Percentiles rank a stretch among this genome's conserved stretches.
Conservation (phyloP, 2,329 filamentous ascomycete species). For the Talaromyces sp. region DNA sequence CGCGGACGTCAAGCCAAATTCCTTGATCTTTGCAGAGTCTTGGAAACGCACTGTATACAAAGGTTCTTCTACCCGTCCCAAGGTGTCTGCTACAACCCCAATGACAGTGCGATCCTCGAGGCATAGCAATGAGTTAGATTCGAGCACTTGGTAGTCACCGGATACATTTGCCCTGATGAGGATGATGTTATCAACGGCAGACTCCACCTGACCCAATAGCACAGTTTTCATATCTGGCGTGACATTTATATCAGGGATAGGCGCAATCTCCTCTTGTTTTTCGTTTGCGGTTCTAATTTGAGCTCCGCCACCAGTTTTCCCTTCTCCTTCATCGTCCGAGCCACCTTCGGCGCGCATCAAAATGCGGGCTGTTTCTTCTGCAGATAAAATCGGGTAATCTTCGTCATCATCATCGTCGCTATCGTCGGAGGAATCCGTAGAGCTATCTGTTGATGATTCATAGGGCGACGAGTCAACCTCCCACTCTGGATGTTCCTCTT, state of each 20-base stretch:
- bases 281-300: constrained; percentile 81
- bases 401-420: constrained; percentile 37
- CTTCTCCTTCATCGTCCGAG: constrained; percentile 69
- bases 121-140: constrained; percentile 78
- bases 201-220: constrained; percentile 67
- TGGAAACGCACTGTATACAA: constrained; percentile 77
- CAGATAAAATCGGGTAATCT: constrained; percentile 66
- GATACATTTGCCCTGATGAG: constrained; percentile 73
- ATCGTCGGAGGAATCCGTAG: constrained; percentile 59
- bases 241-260: constrained; percentile 73
- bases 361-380: constrained; percentile 76
- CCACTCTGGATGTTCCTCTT: constrained; percentile 67
- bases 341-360: constrained; percentile 77
- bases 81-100: constrained; percentile 75
- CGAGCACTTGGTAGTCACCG: constrained; percentile 78
- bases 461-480: constrained; percentile 73
- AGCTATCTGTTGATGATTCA: constrained; percentile 57
- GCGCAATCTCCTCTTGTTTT: constrained; percentile 53
- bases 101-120: constrained; percentile 68
- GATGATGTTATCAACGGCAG: constrained; percentile 70
- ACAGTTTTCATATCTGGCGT: constrained; percentile 71
- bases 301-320: constrained; percentile 39
- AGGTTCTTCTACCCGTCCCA: constrained; percentile 80
- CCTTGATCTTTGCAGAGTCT: constrained; percentile 60
- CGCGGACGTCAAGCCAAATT: constrained; percentile 62